These are phyloP conservation scores for Acer saccharum DNA, from an alignment of 345 rosid genomes.

Conservation along the genomic window DNA sequence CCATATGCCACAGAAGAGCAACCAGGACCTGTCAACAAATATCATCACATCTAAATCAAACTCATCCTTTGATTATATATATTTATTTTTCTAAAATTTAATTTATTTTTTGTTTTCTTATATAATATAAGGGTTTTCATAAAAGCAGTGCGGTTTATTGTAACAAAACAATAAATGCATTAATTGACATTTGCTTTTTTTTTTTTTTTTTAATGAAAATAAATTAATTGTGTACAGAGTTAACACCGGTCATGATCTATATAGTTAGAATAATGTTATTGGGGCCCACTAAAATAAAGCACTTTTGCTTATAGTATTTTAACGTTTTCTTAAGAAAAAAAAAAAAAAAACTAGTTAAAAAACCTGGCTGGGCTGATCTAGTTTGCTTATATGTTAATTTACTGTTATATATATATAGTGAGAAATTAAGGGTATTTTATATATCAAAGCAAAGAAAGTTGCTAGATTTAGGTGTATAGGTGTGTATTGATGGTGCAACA, in stretches of 20 bases:
- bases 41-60: not conserved
- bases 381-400: not conserved
- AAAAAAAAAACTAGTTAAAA: too few relatives aligned
- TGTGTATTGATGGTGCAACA: slow-evolving; percentile 34
- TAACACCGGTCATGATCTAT: not conserved
- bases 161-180: too few relatives aligned
- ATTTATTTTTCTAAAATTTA: too few relatives aligned
- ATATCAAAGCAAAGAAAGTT: not conserved
- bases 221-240: not conserved
- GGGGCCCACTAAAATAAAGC: not conserved
- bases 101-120: too few relatives aligned
- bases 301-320: not conserved
- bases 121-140: too few relatives aligned
- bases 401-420: too few relatives aligned
- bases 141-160: too few relatives aligned
- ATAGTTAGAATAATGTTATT: not conserved
- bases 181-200: too few relatives aligned
- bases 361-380: too few relatives aligned
- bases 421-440: not conserved
- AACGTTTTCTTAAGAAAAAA: not conserved
- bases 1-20: slow-evolving; percentile 99
- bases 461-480: not conserved
- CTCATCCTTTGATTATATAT: too few relatives aligned
- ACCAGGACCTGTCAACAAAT: slow-evolving; percentile 71
- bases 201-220: too few relatives aligned